phyloP scores from a whole-genome alignment of 257 asterid species.

The Jacaranda copaia region DNA sequence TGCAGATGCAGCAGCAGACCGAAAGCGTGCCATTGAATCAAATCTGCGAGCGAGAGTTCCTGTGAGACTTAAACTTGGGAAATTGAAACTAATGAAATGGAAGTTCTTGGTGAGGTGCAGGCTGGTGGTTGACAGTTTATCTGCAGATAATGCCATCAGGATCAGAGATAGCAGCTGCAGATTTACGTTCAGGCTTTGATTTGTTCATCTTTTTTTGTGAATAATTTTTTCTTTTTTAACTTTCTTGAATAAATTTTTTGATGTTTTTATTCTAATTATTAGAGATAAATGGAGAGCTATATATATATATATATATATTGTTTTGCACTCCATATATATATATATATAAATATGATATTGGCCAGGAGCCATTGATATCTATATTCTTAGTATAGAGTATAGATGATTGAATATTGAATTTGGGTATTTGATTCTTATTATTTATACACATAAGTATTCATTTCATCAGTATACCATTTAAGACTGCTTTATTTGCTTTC shows the following conservation, averaged over 20 bases:
- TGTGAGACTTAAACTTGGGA: slow-evolving; percentile 79
- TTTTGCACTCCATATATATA: too few species aligned
- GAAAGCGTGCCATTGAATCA: slow-evolving; percentile 73
- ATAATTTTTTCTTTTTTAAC: neutral
- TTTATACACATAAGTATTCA: neutral
- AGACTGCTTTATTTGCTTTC: neutral
- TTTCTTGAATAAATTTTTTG: neutral
- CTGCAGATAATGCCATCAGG: slow-evolving; percentile 55
- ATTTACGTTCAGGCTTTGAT: slow-evolving; percentile 77
- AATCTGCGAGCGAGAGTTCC: slow-evolving; percentile 72
- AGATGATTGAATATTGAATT: too few species aligned
- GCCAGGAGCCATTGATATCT: neutral
- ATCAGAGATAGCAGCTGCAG: slow-evolving; percentile 72
- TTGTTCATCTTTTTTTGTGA: neutral
- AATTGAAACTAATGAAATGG: slow-evolving; percentile 84
- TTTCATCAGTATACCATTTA: neutral
- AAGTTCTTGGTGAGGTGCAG: slow-evolving; percentile 85
- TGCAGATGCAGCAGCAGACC: slow-evolving; percentile 69
- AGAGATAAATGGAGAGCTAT: slow-evolving; percentile 3
- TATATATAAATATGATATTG: too few species aligned
- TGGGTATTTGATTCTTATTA: neutral
- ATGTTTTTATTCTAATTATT: slow-evolving; percentile 10
- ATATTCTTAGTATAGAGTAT: too few species aligned
- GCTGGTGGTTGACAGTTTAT: slow-evolving; percentile 65
- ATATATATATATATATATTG: neutral